phyloP scores from a whole-genome alignment of 139 green algal species.

The Medakamo hakoo region DNA sequence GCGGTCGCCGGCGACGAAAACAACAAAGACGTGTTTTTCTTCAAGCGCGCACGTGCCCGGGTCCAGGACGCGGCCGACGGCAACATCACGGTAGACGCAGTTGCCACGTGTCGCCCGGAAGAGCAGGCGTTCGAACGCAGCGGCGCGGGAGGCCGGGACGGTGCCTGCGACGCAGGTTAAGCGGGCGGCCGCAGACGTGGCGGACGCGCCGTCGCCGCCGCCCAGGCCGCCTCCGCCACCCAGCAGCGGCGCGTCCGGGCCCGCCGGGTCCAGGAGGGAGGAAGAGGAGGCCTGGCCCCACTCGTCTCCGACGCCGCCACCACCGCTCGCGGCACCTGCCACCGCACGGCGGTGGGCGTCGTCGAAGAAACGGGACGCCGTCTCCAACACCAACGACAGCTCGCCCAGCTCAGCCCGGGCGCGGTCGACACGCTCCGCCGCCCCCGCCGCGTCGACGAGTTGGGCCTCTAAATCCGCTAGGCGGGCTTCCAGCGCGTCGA shows the following conservation, averaged over 20 bases:
- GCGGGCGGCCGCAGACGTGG: slow-evolving; percentile 19
- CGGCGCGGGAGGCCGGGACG: slow-evolving; percentile 64
- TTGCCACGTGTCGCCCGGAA: slow-evolving; percentile 98
- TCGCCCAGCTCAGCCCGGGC: slow-evolving; percentile 75
- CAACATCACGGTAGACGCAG: slow-evolving; percentile 38
- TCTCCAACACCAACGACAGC: slow-evolving; percentile 91
- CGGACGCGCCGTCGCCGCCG: no score
- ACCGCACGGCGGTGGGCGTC: slow-evolving; percentile 25
- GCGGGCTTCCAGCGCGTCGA: slow-evolving; percentile 43
- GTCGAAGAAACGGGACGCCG: slow-evolving; percentile 79
- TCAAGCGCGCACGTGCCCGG: slow-evolving; percentile 61
- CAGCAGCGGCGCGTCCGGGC: slow-evolving; percentile 23
- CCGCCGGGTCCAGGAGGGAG: background rate
- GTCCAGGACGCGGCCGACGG: slow-evolving; percentile 45
- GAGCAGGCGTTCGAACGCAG: slow-evolving; percentile 84
- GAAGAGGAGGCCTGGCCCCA: background rate
- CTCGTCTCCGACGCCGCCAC: background rate
- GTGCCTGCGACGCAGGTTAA: slow-evolving; percentile 87
- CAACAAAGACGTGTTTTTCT: slow-evolving; percentile 91
- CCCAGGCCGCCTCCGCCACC: slow-evolving; percentile 33
- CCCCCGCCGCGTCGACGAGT: slow-evolving; percentile 74
- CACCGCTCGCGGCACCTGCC: background rate
- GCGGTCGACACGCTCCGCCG: slow-evolving; percentile 71
- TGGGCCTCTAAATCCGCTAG: slow-evolving; percentile 79
- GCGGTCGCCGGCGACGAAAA: slow-evolving; percentile 93